Percentiles rank a stretch among this genome's conserved stretches.
These are phyloP conservation scores for Aphanomyces cochlioides DNA, from an alignment of 352 stramenopile genomes.

Conservation along the genomic window DNA sequence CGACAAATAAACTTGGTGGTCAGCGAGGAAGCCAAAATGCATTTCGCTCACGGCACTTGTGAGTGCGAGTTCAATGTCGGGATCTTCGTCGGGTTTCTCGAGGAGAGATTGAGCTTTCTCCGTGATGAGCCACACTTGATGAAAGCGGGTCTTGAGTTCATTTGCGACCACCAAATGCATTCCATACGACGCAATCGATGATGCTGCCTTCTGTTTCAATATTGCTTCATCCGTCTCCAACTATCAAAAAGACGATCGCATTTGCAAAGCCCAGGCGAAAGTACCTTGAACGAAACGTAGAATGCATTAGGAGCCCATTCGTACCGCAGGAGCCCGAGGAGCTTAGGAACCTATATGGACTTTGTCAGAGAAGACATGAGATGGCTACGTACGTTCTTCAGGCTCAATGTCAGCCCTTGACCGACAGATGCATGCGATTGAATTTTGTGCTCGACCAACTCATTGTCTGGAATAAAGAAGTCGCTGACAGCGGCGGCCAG, in stretches of 20 bases:
- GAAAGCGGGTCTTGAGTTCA: slow-evolving; percentile 91
- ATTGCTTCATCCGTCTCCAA: slow-evolving; percentile 96
- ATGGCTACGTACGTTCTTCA: slow-evolving; percentile 51
- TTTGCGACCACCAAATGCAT: slow-evolving; percentile 97
- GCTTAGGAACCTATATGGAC: slow-evolving; percentile 86
- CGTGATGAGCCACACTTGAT: slow-evolving; percentile 83
- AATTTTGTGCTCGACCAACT: slow-evolving; percentile 96
- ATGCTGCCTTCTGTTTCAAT: slow-evolving; percentile 89
- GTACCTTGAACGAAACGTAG: slow-evolving; percentile 94
- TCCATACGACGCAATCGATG: slow-evolving; percentile 91
- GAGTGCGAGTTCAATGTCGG: slow-evolving; percentile 60
- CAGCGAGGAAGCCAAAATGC: slow-evolving; percentile 73
- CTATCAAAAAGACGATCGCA: background rate
- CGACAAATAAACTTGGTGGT: slow-evolving; percentile 51
- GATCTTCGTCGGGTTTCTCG: slow-evolving; percentile 50
- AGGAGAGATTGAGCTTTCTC: slow-evolving; percentile 50
- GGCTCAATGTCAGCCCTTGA: slow-evolving; percentile 77
- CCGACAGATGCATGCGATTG: slow-evolving; percentile 76
- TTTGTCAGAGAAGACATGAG: background rate
- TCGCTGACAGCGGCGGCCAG: slow-evolving; percentile 97
- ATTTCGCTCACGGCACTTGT: slow-evolving; percentile 58
- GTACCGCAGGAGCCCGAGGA: slow-evolving; percentile 86
- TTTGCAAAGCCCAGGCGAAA: background rate
- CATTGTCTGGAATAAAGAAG: slow-evolving; percentile 93
- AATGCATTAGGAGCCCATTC: slow-evolving; percentile 94